Conservation (phyloP, 1,139 yeast genomes). For the Geotrichum europaeum region DNA sequence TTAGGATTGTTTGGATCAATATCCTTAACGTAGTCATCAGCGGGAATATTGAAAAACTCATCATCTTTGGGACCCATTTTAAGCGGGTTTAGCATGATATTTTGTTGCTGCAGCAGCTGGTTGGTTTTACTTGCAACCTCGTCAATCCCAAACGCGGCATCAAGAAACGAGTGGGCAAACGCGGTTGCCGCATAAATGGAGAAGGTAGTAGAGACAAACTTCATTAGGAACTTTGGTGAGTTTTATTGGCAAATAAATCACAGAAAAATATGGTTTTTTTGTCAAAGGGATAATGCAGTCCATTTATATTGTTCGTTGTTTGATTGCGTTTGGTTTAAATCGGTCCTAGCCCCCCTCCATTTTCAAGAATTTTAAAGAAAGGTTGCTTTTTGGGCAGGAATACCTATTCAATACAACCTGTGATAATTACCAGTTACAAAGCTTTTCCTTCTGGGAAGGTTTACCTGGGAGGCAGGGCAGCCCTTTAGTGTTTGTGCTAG, state of each 20-base stretch:
- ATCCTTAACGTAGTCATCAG: slow-evolving; percentile 17
- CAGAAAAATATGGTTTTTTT: too few species aligned
- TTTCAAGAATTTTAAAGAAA: too few species aligned
- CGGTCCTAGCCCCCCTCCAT: too few species aligned
- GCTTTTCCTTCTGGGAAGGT: too few species aligned
- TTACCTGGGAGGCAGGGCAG: too few species aligned
- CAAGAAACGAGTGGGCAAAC: slow-evolving; percentile 1
- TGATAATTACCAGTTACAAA: too few species aligned
- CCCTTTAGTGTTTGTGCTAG: too few species aligned
- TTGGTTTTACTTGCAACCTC: not conserved
- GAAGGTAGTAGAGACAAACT: not conserved
- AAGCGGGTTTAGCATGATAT: not conserved
- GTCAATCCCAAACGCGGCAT: not conserved
- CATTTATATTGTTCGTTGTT: too few species aligned
- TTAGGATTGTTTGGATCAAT: slow-evolving; percentile 6
- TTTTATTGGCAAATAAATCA: not conserved
- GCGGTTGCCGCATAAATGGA: not conserved
- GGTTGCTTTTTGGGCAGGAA: too few species aligned
- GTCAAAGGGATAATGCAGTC: too few species aligned
- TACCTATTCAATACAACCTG: too few species aligned
- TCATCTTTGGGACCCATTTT: not conserved
- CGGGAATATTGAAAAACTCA: slow-evolving; percentile 13
- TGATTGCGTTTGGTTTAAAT: too few species aligned
- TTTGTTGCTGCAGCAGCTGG: not conserved
- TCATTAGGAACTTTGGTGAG: not conserved